A percentile compares a stretch with the other conserved stretches of the same genome.
Evolutionary conservation across 495 filamentous ascomycete genomes (phyloP).

Genomic region (Penicillium diatomitis): DNA sequence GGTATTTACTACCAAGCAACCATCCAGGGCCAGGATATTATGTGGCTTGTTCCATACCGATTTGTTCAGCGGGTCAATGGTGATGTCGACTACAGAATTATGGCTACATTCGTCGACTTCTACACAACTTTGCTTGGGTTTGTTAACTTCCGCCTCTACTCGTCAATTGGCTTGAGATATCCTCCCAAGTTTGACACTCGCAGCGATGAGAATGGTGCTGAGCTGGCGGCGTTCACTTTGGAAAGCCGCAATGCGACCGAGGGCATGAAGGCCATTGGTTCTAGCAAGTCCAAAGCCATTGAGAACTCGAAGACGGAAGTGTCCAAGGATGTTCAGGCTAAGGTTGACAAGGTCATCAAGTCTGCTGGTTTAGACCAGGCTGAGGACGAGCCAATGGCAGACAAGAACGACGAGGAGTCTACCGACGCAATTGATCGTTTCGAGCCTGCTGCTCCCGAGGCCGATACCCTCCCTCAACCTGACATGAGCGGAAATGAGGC

Average conservation of each 20-base stretch:
- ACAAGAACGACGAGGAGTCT: conserved; percentile 32
- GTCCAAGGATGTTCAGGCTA: conserved; percentile 41
- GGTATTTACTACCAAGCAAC: conserved; percentile 99
- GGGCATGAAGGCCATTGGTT: conserved; percentile 43
- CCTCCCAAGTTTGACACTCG: conserved; percentile 85
- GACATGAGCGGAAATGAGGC: conserved; percentile 44
- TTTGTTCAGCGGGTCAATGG: conserved; percentile 90
- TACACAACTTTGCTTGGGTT: conserved; percentile 94
- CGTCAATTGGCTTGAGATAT: conserved; percentile 80
- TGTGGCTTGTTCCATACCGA: conserved; percentile 95
- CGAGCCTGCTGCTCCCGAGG: conserved; percentile 63
- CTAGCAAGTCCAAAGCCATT: conserved; percentile 36
- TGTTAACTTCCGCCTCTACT: conserved; percentile 91
- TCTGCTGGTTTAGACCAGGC: conserved; percentile 32
- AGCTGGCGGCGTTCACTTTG: conserved; percentile 83
- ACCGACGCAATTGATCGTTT: conserved; percentile 82
- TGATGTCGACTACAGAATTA: conserved; percentile 95
- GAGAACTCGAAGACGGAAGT: conserved; percentile 36
- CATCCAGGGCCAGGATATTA: conserved; percentile 93
- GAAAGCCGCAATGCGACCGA: conserved; percentile 59
- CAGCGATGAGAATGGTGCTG: conserved; percentile 81
- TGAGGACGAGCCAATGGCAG: conserved; percentile 32
- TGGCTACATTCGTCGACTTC: conserved; percentile 98
- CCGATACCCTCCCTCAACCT: conserved; percentile 81
- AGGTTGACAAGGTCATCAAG: conserved; percentile 46